These are phyloP conservation scores for Neckera pumila DNA, from an alignment of 225 moss, liverwort and hornwort genomes.

Conservation along the genomic window DNA sequence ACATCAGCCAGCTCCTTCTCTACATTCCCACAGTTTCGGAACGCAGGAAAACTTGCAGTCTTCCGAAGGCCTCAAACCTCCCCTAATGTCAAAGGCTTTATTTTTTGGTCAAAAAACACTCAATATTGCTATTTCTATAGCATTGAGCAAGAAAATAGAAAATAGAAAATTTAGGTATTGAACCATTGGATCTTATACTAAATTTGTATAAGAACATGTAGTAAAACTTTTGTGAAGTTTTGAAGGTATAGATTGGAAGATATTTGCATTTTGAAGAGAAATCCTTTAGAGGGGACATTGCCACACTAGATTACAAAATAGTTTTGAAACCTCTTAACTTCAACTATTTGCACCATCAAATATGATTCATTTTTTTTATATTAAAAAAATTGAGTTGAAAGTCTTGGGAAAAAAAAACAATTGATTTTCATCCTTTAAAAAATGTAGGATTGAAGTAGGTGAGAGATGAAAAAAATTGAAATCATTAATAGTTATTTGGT, in stretches of 20 bases:
- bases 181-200: neutral
- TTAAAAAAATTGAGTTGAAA: neutral
- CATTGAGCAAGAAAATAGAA: neutral
- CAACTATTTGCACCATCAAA: neutral
- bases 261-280: neutral
- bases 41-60: too few species aligned
- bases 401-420: rapidly evolving
- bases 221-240: neutral
- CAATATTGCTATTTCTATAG: neutral
- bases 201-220: neutral
- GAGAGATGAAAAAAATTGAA: neutral
- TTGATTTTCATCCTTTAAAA: neutral
- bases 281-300: rapidly evolving
- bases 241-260: neutral
- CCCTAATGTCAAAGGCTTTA: neutral
- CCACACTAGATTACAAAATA: neutral
- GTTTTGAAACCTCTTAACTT: neutral
- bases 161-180: neutral
- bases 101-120: neutral
- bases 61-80: too few species aligned
- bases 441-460: neutral
- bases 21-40: too few species aligned
- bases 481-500: neutral
- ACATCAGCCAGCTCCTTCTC: too few species aligned
- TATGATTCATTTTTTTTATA: too few species aligned